Evolutionary conservation across 306 rosid species (phyloP).

Genomic region (Myrica gale): DNA sequence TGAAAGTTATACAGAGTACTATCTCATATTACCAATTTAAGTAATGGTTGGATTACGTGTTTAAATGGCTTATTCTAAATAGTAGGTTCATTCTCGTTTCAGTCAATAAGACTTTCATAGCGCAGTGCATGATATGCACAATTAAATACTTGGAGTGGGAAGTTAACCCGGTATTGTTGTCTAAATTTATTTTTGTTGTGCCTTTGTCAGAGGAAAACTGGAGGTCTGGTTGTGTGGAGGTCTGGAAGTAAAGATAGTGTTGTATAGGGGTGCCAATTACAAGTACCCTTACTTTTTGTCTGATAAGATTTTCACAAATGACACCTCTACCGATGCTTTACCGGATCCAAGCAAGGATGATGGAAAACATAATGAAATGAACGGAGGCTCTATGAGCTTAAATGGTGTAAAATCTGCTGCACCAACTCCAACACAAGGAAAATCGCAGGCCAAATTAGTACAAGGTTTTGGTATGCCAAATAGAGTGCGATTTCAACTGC

Average conservation of each 20-base stretch:
- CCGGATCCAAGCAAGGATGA: constrained; percentile 30
- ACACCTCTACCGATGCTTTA: constrained; percentile 30
- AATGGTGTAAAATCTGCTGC: constrained; percentile 36
- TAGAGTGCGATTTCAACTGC: constrained; percentile 77
- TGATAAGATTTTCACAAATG: constrained; percentile 33
- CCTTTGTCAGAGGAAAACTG: constrained; percentile 78
- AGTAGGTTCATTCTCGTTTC: neutral
- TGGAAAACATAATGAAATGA: constrained; percentile 27
- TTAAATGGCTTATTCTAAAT: neutral
- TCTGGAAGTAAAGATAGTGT: constrained; percentile 84
- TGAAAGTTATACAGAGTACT: neutral
- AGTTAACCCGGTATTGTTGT: neutral
- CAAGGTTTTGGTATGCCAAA: constrained; percentile 76
- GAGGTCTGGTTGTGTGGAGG: constrained; percentile 94
- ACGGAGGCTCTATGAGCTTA: constrained; percentile 28
- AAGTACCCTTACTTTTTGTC: constrained; percentile 75
- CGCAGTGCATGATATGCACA: neutral
- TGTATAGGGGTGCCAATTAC: constrained; percentile 78
- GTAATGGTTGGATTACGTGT: neutral
- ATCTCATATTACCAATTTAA: neutral
- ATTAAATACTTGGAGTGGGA: neutral
- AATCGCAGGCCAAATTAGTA: constrained; percentile 42
- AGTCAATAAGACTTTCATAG: neutral
- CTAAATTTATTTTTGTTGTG: constrained; percentile 25
- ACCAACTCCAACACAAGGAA: constrained; percentile 29